phyloP scores from a whole-genome alignment of 1,139 yeast genomes.

The Groenewaldozyma sp. region DNA sequence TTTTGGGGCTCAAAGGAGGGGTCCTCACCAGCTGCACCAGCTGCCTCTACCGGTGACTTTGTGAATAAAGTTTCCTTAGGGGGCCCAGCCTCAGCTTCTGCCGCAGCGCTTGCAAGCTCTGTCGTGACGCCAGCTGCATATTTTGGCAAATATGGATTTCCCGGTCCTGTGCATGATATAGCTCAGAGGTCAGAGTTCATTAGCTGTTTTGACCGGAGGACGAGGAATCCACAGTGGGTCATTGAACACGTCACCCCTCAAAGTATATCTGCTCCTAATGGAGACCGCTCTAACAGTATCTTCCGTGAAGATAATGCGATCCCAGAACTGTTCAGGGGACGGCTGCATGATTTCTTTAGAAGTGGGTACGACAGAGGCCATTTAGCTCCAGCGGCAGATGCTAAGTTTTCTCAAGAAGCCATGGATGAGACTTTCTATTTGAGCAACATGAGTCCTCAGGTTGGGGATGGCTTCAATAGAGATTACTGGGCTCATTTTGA shows the following conservation, averaged over 20 bases:
- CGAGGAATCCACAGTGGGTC: slow-evolving; percentile 85
- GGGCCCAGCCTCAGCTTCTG: neutral
- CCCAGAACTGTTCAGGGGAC: slow-evolving; percentile 67
- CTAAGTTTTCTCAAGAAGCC: slow-evolving; percentile 78
- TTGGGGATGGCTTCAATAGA: slow-evolving; percentile 93
- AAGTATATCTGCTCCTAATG: slow-evolving; percentile 42
- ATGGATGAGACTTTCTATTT: slow-evolving; percentile 91
- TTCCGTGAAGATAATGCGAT: slow-evolving; percentile 84
- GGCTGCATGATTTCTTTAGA: slow-evolving; percentile 77
- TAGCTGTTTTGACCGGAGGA: slow-evolving; percentile 77
- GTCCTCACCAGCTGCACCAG: too few relatives aligned
- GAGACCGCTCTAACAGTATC: slow-evolving; percentile 69
- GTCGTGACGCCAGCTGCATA: slow-evolving; percentile 53
- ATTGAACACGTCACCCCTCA: slow-evolving; percentile 82
- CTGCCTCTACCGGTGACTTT: neutral
- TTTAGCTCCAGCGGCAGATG: slow-evolving; percentile 97
- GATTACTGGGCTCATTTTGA: slow-evolving; percentile 98
- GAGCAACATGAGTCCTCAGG: slow-evolving; percentile 93
- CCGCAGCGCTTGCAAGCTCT: neutral
- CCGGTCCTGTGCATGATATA: slow-evolving; percentile 88
- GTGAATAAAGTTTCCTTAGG: neutral
- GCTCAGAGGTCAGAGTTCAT: slow-evolving; percentile 66
- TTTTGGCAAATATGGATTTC: slow-evolving; percentile 67
- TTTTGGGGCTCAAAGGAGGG: neutral
- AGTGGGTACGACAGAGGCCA: slow-evolving; percentile 97